Percentiles rank a stretch among this genome's conserved stretches.
These are phyloP conservation scores for Boletus mariae DNA, from an alignment of 1,284 basidiomycete species.

Conservation along the genomic window DNA sequence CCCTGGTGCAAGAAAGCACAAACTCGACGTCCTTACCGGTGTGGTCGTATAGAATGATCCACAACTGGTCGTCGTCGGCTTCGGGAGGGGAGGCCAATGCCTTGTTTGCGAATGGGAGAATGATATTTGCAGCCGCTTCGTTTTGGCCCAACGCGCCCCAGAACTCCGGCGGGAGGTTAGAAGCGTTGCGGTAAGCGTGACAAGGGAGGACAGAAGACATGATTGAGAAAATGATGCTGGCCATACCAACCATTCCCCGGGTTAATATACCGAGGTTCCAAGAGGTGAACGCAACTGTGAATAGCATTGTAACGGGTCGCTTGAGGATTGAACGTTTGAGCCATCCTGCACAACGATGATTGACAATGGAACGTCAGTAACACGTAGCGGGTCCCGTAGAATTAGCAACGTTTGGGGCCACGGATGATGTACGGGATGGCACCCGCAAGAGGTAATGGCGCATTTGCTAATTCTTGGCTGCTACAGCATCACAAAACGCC, in stretches of 20 bases:
- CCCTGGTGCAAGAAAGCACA: constrained; percentile 55
- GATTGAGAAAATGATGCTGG: constrained; percentile 1
- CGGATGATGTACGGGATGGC: constrained; percentile 1
- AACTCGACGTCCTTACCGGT: constrained; percentile 41
- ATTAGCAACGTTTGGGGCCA: constrained; percentile 11
- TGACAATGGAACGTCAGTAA: constrained; percentile 6
- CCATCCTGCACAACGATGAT: constrained; percentile 17
- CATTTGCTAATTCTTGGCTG: background rate
- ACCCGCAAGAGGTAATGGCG: background rate
- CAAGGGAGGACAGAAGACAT: constrained; percentile 13
- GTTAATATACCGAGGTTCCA: constrained; percentile 13
- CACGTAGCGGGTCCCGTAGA: background rate
- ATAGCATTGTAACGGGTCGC: background rate
- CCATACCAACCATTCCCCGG: background rate
- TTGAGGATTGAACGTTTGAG: constrained; percentile 2
- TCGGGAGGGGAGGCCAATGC: constrained; percentile 8
- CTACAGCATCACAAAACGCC: constrained; percentile 8
- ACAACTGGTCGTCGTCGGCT: constrained; percentile 38
- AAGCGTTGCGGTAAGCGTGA: constrained; percentile 12
- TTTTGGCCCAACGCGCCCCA: constrained; percentile 39
- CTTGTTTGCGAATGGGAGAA: constrained; percentile 46
- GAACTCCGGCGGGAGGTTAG: constrained; percentile 33
- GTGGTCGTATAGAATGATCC: constrained; percentile 46
- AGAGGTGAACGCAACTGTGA: background rate
- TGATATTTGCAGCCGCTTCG: constrained; percentile 48